phyloP scores from a whole-genome alignment of 495 filamentous ascomycete species.

The Penicillium daleae region DNA sequence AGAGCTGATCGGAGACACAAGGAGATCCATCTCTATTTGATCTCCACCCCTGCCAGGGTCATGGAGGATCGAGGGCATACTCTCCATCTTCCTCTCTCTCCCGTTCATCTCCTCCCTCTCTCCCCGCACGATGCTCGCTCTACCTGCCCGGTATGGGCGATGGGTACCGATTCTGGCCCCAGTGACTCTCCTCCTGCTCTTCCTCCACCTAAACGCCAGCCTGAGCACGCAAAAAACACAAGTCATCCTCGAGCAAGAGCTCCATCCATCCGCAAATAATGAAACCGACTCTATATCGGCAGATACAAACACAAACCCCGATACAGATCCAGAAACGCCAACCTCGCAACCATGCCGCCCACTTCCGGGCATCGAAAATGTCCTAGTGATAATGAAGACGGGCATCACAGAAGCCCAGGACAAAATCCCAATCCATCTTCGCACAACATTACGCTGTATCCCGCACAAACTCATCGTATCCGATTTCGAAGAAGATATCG shows the following conservation, averaged over 20 bases:
- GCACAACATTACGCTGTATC: conserved; percentile 51
- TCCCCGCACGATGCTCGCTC: conserved; percentile 20
- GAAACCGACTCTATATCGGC: conserved; percentile 1
- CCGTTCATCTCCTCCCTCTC: neutral
- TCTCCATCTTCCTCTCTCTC: neutral
- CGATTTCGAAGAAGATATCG: conserved; percentile 52
- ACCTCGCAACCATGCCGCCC: conserved; percentile 26
- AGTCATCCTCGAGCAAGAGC: conserved; percentile 14
- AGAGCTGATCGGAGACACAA: neutral
- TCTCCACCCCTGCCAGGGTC: conserved; percentile 11
- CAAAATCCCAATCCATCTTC: conserved; percentile 49
- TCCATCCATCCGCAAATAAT: neutral
- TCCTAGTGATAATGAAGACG: conserved; percentile 53
- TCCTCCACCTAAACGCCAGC: conserved; percentile 24
- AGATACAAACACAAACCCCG: neutral
- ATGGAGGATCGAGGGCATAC: conserved; percentile 21
- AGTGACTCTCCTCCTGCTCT: conserved; percentile 19
- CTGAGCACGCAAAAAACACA: conserved; percentile 13
- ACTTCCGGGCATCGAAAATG: conserved; percentile 38
- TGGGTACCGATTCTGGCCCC: conserved; percentile 26
- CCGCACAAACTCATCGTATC: conserved; percentile 53
- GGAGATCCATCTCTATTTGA: neutral
- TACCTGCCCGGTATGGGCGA: conserved; percentile 34
- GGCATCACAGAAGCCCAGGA: conserved; percentile 51
- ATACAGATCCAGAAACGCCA: neutral